These are phyloP conservation scores for Aspergillus jensenii DNA, from an alignment of 2,329 filamentous ascomycete genomes.

Conservation along the genomic window DNA sequence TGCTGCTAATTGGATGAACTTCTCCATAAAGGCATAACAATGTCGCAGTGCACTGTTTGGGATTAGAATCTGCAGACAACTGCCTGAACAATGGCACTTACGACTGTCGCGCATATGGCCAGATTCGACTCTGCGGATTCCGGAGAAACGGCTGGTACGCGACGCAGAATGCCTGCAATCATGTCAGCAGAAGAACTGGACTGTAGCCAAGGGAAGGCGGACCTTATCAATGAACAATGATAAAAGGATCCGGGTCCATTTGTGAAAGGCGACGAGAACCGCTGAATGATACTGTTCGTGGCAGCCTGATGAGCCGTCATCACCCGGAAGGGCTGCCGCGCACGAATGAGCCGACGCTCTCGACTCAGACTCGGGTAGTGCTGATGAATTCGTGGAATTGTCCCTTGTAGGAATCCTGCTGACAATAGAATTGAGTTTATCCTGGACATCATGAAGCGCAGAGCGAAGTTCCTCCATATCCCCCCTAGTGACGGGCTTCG, in stretches of 20 bases:
- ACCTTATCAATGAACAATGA: no score
- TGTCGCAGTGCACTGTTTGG: slow-evolving; percentile 44
- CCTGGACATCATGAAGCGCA: slow-evolving; percentile 43
- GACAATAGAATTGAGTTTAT: slow-evolving; percentile 44
- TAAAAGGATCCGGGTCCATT: slow-evolving; percentile 47
- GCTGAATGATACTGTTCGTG: slow-evolving; percentile 45
- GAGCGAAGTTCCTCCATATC: slow-evolving; percentile 47
- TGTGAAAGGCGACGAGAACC: slow-evolving; percentile 46
- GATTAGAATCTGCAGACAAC: not conserved
- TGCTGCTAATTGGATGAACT: slow-evolving; percentile 47
- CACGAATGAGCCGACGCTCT: slow-evolving; percentile 21
- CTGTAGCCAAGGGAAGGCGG: no score
- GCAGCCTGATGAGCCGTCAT: slow-evolving; percentile 33
- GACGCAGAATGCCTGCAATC: slow-evolving; percentile 43
- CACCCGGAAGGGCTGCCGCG: slow-evolving; percentile 31
- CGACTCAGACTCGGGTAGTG: slow-evolving; percentile 23
- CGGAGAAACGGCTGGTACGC: slow-evolving; percentile 51
- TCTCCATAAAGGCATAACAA: slow-evolving; percentile 50
- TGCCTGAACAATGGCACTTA: slow-evolving; percentile 15
- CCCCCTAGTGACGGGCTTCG: slow-evolving; percentile 41
- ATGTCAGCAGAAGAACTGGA: slow-evolving; percentile 45
- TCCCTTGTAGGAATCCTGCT: slow-evolving; percentile 41
- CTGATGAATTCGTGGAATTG: slow-evolving; percentile 22
- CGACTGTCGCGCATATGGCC: slow-evolving; percentile 48
- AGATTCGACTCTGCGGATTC: slow-evolving; percentile 48